phyloP scores from a whole-genome alignment of 2,329 filamentous ascomycete species.

The Alternaria gansuensis region DNA sequence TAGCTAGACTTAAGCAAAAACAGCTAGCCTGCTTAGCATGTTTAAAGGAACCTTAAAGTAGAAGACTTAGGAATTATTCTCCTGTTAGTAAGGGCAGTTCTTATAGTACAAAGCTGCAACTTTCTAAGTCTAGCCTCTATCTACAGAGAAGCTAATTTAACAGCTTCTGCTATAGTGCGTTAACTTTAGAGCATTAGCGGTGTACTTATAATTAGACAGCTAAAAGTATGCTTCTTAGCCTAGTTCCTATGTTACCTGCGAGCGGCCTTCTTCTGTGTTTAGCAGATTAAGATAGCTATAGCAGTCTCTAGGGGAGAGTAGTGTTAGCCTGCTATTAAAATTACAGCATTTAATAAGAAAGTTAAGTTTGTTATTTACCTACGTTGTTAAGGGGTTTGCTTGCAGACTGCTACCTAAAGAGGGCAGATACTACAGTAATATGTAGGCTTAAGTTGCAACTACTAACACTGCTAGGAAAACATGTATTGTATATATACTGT shows the following conservation, averaged over 20 bases:
- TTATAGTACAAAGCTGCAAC: conserved; percentile 56
- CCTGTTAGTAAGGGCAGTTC: conserved; percentile 54
- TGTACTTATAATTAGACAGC: conserved; percentile 23
- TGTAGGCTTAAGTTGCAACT: conserved; percentile 36
- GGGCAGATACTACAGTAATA: conserved; percentile 53
- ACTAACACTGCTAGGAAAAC: conserved; percentile 4
- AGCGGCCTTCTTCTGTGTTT: conserved; percentile 51
- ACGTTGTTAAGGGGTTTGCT: conserved; percentile 38
- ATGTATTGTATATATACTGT: too few relatives aligned
- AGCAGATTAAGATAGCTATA: conserved; percentile 54
- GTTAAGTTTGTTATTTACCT: conserved; percentile 40
- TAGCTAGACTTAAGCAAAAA: conserved; percentile 59
- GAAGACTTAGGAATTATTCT: conserved; percentile 53
- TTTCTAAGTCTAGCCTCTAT: conserved; percentile 55
- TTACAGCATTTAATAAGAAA: conserved; percentile 57
- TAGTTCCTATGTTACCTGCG: conserved; percentile 52
- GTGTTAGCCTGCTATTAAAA: conserved; percentile 21
- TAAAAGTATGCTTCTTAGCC: conserved; percentile 52
- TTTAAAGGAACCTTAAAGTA: conserved; percentile 55
- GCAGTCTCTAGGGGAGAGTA: conserved; percentile 47
- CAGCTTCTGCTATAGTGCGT: conserved; percentile 54
- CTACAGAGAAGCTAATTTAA: conserved; percentile 55
- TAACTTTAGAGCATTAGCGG: conserved; percentile 34
- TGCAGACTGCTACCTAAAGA: conserved; percentile 55
- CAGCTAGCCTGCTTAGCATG: conserved; percentile 46